Evolutionary conservation across 306 rosid genomes (phyloP), one percentile per base, ranked within the genome.

Genomic region (Malus domestica): DNA sequence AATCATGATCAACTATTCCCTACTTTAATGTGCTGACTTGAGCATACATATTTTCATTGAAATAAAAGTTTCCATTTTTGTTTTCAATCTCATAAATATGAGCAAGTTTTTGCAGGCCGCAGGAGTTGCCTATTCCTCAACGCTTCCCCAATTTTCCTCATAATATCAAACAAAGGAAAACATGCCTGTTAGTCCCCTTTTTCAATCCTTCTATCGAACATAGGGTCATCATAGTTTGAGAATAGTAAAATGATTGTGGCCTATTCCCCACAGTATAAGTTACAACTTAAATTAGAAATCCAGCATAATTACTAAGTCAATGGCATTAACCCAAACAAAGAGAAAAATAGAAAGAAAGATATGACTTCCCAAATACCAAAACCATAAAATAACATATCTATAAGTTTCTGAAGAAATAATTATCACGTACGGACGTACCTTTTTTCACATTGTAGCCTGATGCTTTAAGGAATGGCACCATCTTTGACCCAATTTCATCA

Each of bases 381-480:
- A 61, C 35, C n/a, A 51, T 1, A 27, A 23, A 38, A 32, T 42
- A 23, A 14, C 22, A 51, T 49, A 25, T 51, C 62, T 30, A 8
- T 4, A 74, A 66, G 49, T 66, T 38, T 20, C 60, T 2, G 1
- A 33, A 19, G 25, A 22, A 59, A 73, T 8, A 44, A 59, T 70
- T 27, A 20, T 69, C 80, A 57, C 7, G 61, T 38, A 38, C 10
- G 10, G 10, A 38, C 9, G 42, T 85, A 90, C 99, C 99, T 93
- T 96, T 96, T 83, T 89, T 96, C 71, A 93, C 97, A 54, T 92
- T 96, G 90, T 96, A 96, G 68, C 99, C 98, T 8, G 99, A 96
- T 61, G 82, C 54, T 84, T 62, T 93, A 45, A 96, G 84, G 83
- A 96, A 96, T 23, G 99, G 99, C 23, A 75, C 29, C 98, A 96